Percentiles rank a stretch among this genome's conserved stretches.
Evolutionary conservation across 192 early-diverging fungal species (phyloP).

Genomic region (Haplosporangium gracile): DNA sequence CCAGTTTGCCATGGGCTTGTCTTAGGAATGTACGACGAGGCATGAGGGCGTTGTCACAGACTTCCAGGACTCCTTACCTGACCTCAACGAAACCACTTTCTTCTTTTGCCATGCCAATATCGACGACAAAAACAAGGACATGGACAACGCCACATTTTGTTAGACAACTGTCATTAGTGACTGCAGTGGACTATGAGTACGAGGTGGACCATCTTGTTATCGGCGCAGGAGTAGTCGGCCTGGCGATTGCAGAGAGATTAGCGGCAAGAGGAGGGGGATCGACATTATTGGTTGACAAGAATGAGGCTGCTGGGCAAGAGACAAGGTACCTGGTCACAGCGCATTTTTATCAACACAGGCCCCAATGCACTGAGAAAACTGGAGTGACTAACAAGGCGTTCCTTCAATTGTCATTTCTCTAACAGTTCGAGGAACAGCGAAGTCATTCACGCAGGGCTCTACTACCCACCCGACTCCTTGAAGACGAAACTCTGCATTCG

Average conservation of each 20-base stretch:
- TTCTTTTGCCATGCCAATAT: not conserved
- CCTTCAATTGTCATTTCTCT: not conserved
- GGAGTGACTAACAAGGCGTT: not conserved
- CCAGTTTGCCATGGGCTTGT: not conserved
- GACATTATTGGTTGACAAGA: conserved; percentile 78
- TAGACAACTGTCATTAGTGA: not conserved
- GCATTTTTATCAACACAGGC: too few relatives aligned
- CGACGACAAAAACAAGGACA: not conserved
- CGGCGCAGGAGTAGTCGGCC: conserved; percentile 86
- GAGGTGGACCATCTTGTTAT: conserved; percentile 80
- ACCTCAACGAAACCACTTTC: too few relatives aligned
- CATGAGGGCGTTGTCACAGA: not conserved
- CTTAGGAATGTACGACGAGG: not conserved
- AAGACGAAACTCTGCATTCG: conserved; percentile 84
- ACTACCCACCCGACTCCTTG: conserved; percentile 81
- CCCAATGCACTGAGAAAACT: not conserved
- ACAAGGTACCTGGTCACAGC: conserved; percentile 64
- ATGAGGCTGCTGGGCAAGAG: conserved; percentile 73
- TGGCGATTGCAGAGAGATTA: conserved; percentile 79
- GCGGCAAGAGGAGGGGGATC: conserved; percentile 59
- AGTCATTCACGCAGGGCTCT: conserved; percentile 91
- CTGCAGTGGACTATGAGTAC: conserved; percentile 40
- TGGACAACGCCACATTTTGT: too few relatives aligned
- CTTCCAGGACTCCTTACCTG: not conserved
- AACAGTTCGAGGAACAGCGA: conserved; percentile 85